Conservation (phyloP, 2,329 filamentous ascomycete genomes). For the Trichoderma oligosporum region DNA sequence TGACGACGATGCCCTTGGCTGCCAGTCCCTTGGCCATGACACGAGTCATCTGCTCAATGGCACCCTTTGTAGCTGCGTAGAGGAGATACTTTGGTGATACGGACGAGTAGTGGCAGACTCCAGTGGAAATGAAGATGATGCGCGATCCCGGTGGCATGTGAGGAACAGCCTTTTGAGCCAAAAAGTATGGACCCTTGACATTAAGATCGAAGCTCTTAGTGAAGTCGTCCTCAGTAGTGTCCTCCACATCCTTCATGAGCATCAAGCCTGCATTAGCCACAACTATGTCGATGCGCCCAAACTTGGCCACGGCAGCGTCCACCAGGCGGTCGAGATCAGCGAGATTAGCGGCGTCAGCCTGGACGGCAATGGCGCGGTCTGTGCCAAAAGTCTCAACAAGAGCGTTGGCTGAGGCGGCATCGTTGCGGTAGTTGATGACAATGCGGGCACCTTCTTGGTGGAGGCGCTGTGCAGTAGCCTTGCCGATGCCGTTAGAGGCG, state of each 20-base stretch:
- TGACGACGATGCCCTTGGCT: constrained; percentile 46
- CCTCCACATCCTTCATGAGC: constrained; percentile 46
- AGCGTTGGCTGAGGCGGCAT: constrained; percentile 43
- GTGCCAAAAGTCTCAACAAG: constrained; percentile 47
- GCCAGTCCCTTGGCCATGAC: constrained; percentile 54
- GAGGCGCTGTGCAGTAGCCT: constrained; percentile 53
- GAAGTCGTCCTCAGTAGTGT: constrained; percentile 49
- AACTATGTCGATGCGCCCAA: constrained; percentile 56
- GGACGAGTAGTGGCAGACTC: constrained; percentile 33
- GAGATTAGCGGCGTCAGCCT: constrained; percentile 51
- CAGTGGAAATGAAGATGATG: constrained; percentile 52
- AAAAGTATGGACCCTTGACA: constrained; percentile 55
- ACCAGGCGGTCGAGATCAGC: constrained; percentile 48
- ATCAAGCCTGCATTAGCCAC: constrained; percentile 54
- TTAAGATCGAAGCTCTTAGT: constrained; percentile 49
- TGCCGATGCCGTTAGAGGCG: constrained; percentile 56
- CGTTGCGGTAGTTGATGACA: constrained; percentile 52
- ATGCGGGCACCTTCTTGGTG: constrained; percentile 54
- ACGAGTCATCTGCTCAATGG: constrained; percentile 56
- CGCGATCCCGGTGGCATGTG: constrained; percentile 48
- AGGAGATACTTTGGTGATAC: constrained; percentile 46
- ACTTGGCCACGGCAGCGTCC: constrained; percentile 44
- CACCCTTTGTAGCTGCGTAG: constrained; percentile 55
- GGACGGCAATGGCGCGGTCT: constrained; percentile 49
- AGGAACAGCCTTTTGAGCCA: constrained; percentile 49